Base-by-base conservation (phyloP, 495 filamentous ascomycete genomes). In the Chaetomium cochliodes region DNA sequence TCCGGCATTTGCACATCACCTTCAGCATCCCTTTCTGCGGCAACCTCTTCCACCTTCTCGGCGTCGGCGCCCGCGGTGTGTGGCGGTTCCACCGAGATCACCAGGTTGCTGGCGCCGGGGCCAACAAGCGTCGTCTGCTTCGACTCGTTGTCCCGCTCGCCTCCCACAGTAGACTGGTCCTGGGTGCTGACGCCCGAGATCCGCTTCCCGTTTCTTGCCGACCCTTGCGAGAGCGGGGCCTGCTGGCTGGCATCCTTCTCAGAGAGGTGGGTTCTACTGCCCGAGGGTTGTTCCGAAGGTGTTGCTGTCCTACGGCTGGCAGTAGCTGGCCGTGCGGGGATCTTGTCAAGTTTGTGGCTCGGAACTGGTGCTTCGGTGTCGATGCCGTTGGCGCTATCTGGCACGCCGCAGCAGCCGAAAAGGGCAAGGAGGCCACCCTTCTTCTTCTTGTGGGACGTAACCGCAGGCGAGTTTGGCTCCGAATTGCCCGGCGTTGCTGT, bases 401-500 rank as follows among this genome's bases (percentile, higher is more conserved):
- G 82, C 30, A 87, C 84, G 33, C 87, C 86, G 74, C 92, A 97
- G 79, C 92, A 97, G 58, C 84, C 88, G 55, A 97, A 79, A 62
- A 94, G 86, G 28, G 90, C 81, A 23, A 96, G 77, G 44, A 97
- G 77, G 12, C 80, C 82, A 58, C 78, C 80, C 74, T 85, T 86
- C 78, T 89, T 90, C 73, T 87, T 74, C 70, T 84, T 86, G 55
- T 77, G 81, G 16, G 72, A 71, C 65, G 72, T 73, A 53, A 67
- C 79, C 66, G 74, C 76, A 61, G 81, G 77, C 28, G 81, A 79
- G 64, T 75, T 77, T 33, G 77, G 78, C 60, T 79, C 76, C n/a
- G 80, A 79, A 42, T 76, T 74, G 58, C 72, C 77, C 23, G 78
- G 76, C 51, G 79, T 78, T 55, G 75, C 78, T 42, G 78, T 77